Evolutionary conservation across 192 early-diverging fungal genomes (phyloP).

Genomic region (Coemansia sp.): DNA sequence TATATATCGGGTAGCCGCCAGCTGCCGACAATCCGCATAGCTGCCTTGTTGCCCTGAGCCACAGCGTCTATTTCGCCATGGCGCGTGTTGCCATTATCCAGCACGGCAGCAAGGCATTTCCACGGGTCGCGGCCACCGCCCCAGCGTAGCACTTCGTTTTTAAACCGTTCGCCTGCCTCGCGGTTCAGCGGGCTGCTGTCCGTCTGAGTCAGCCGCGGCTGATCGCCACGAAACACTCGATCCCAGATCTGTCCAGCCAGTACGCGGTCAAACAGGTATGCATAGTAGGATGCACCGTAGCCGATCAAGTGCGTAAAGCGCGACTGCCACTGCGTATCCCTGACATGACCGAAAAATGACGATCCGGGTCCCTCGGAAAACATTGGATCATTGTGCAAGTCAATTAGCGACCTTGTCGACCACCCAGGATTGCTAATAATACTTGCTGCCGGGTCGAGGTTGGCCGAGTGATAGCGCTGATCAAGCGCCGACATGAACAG

Average conservation of each 20-base stretch:
- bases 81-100: constrained; percentile 49
- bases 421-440: constrained; percentile 6
- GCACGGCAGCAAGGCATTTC: constrained; percentile 63
- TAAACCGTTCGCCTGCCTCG: constrained; percentile 62
- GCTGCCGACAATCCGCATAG: constrained; percentile 71
- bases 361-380: constrained; percentile 32
- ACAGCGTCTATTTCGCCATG: constrained; percentile 45
- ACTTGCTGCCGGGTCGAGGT: constrained; percentile 20
- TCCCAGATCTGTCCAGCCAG: constrained; percentile 77
- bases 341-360: constrained; percentile 66
- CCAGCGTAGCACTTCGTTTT: constrained; percentile 77
- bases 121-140: constrained; percentile 94
- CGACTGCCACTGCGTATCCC: constrained; percentile 79
- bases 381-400: constrained; percentile 55
- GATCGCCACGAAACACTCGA: constrained; percentile 56
- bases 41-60: constrained; percentile 54
- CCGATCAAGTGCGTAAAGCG: constrained; percentile 88
- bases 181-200: constrained; percentile 54
- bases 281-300: constrained; percentile 92
- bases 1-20: constrained; percentile 56
- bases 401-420: constrained; percentile 53
- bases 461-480: constrained; percentile 77
- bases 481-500: constrained; percentile 88
- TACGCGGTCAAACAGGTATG: constrained; percentile 86
- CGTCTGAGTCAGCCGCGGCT: constrained; percentile 1